A percentile compares a stretch with the other conserved stretches of the same genome.
These are phyloP conservation scores for Atkinsonella texensis DNA, from an alignment of 2,329 filamentous ascomycete species.

Conservation along the genomic window DNA sequence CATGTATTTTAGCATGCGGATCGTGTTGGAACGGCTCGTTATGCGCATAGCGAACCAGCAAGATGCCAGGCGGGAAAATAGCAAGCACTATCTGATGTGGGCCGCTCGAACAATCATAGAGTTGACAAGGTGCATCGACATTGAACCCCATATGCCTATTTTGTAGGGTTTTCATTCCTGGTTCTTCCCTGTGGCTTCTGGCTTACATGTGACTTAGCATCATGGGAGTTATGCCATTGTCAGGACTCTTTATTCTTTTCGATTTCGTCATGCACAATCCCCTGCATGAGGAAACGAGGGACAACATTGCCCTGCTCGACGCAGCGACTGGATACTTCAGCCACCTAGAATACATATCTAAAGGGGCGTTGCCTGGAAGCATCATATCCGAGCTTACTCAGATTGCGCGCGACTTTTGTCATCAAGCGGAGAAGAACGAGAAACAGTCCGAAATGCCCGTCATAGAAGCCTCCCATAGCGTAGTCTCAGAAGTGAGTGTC, in stretches of 20 bases:
- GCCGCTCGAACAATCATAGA: constrained; percentile 21
- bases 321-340: constrained; percentile 10
- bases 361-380: constrained; percentile 8
- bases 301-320: constrained; percentile 10
- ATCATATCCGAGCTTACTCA: constrained; percentile 5
- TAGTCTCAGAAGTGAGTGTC: neutral
- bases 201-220: constrained; percentile 6
- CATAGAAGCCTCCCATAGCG: neutral
- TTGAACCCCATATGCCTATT: constrained; percentile 19
- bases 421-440: constrained; percentile 1
- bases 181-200: neutral
- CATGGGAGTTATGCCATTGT: constrained; percentile 9
- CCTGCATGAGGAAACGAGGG: constrained; percentile 8
- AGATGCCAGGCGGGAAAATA: constrained; percentile 8
- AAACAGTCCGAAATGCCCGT: neutral
- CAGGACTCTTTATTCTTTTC: constrained; percentile 13
- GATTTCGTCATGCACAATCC: constrained; percentile 14
- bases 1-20: constrained; percentile 18
- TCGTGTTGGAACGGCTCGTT: constrained; percentile 19
- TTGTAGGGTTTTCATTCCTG: constrained; percentile 15
- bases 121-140: constrained; percentile 21
- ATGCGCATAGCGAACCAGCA: constrained; percentile 14
- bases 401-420: constrained; percentile 1
- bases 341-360: constrained; percentile 6
- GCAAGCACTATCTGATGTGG: constrained; percentile 17